Conservation (phyloP, 352 stramenopile genomes). For the Aphanomyces astaci region DNA sequence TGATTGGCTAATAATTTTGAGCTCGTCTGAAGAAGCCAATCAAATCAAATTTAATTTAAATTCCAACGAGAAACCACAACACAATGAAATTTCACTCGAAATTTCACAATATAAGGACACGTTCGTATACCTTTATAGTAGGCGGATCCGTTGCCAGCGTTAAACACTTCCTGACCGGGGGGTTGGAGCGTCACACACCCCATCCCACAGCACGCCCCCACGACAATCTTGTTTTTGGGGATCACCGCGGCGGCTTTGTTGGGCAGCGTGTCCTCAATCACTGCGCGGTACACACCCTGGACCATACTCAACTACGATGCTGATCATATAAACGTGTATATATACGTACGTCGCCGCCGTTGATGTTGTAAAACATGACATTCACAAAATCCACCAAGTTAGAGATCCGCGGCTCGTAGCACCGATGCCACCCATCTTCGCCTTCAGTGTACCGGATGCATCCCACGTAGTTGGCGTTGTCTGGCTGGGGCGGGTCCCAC, state of each 20-base stretch:
- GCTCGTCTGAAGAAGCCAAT: too few relatives aligned
- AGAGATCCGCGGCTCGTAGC: not conserved
- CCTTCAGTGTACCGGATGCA: conserved; percentile 1
- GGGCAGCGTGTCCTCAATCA: not conserved
- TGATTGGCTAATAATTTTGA: too few relatives aligned
- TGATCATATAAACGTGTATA: too few relatives aligned
- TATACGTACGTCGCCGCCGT: not conserved
- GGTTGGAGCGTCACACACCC: not conserved
- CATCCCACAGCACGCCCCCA: conserved; percentile 1
- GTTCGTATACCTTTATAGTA: conserved; percentile 5
- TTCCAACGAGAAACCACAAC: too few relatives aligned
- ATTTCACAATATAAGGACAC: too few relatives aligned
- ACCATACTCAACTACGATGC: too few relatives aligned
- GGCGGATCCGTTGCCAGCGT: not conserved
- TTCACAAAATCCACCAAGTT: conserved; percentile 1
- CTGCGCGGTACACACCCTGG: not conserved
- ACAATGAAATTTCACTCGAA: too few relatives aligned
- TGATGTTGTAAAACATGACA: conserved; percentile 14
- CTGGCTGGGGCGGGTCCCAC: not conserved
- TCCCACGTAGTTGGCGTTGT: not conserved
- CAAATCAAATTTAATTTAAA: too few relatives aligned
- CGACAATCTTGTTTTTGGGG: not conserved
- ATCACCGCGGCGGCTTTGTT: not conserved
- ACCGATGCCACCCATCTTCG: not conserved
- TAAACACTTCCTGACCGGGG: not conserved